These are phyloP conservation scores for Leccinum imitatum DNA, from an alignment of 768 basidiomycete genomes.

Conservation along the genomic window DNA sequence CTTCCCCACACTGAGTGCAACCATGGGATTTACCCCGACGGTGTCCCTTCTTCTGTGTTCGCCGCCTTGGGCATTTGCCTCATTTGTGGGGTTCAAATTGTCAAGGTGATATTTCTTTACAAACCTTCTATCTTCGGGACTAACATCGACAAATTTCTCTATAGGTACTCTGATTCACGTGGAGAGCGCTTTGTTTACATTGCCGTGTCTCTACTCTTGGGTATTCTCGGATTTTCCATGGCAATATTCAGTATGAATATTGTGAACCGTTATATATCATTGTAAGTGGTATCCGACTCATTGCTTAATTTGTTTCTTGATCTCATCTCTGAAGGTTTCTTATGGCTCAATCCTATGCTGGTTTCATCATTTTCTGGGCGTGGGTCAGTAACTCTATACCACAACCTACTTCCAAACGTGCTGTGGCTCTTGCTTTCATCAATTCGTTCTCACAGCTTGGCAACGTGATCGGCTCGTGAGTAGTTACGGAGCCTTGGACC, in stretches of 20 bases:
- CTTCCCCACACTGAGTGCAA: conserved; percentile 75
- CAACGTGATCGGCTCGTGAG: conserved; percentile 81
- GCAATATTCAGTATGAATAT: conserved; percentile 63
- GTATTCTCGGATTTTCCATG: conserved; percentile 68
- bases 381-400: conserved; percentile 63
- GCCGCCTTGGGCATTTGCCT: conserved; percentile 64
- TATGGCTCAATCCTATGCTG: conserved; percentile 73
- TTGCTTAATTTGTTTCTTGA: background rate
- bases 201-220: conserved; percentile 48
- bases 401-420: conserved; percentile 82
- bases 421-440: conserved; percentile 81
- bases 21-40: conserved; percentile 66
- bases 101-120: conserved; percentile 40
- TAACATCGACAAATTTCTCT: conserved; percentile 4
- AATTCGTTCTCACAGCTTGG: conserved; percentile 83
- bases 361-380: conserved; percentile 61
- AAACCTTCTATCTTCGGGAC: background rate
- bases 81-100: conserved; percentile 51
- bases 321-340: conserved; percentile 52
- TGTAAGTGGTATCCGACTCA: conserved; percentile 40
- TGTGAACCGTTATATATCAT: conserved; percentile 60
- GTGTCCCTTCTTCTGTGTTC: conserved; percentile 72
- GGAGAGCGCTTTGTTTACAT: conserved; percentile 76
- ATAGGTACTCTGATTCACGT: conserved; percentile 66
- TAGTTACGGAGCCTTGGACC: conserved; percentile 12